Evolutionary conservation across 164 flowering plant species (phyloP).

Genomic region (Aristolochia fimbriata): DNA sequence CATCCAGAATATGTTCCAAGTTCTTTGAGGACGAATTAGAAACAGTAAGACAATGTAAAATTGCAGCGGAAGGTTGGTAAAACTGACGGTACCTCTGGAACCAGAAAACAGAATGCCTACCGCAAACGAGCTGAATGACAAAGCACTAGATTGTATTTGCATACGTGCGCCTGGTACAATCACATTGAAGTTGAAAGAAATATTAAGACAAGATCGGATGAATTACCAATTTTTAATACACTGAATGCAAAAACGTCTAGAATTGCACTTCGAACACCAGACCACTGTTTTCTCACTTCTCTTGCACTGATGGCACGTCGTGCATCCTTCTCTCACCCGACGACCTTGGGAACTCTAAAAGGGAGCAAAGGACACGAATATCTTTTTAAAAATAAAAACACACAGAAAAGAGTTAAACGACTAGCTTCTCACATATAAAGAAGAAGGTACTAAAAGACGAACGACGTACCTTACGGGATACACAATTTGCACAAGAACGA

Average conservation of each 20-base stretch:
- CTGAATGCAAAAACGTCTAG: constrained; percentile 32
- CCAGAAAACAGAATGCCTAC: no score
- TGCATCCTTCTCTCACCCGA: background rate
- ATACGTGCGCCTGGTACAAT: background rate
- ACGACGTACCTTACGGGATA: no score
- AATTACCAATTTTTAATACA: constrained; percentile 33
- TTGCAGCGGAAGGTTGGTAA: no score
- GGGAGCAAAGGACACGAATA: background rate
- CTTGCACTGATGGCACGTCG: constrained; percentile 57
- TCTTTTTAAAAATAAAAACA: background rate
- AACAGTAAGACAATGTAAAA: no score
- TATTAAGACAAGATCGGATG: background rate
- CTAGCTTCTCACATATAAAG: no score
- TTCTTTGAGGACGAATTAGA: no score
- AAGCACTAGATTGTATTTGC: background rate
- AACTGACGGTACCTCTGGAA: no score
- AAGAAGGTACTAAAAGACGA: no score
- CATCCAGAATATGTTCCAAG: no score
- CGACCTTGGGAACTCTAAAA: constrained; percentile 2
- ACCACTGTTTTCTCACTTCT: constrained; percentile 36
- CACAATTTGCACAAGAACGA: no score
- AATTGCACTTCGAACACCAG: constrained; percentile 24
- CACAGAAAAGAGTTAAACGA: no score
- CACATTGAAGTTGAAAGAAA: background rate
- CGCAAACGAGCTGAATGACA: background rate